Base-by-base conservation (phyloP, 257 asterid species). In the Mentha longifolia region DNA sequence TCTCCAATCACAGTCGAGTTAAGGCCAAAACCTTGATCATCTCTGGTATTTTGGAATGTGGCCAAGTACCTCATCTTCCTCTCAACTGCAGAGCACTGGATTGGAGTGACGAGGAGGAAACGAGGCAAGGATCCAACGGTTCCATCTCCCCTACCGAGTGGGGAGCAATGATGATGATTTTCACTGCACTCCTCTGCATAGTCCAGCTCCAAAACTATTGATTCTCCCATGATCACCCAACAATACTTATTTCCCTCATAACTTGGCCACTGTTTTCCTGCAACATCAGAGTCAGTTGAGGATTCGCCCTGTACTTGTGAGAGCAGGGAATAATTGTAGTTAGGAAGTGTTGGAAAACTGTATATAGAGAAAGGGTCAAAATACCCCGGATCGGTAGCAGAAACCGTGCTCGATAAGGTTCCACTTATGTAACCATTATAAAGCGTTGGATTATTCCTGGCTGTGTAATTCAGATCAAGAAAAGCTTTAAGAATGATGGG, bases 301-400 rank as follows among this genome's bases (percentile, higher is more conserved):
- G n/a, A n/a, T 6, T 3, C n/a, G 37, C 2, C 7, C 4, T 39
- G 51, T 3, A 52, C 37, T 66, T 55, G 49, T 1, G 76, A 45
- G 67, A 70, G 81, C 79, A 83, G 19, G 0, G 90, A 80, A 70
- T 78, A 87, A 5, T 25, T 76, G 64, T 91, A 91, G 50, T 78
- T 30, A 16, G 54, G 2, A 50, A 76, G 10, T 3, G 0, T 0
- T 0, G 87, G 88, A 33, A 88, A 80, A 14, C 75, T 65, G 58
- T 75, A 80, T 6, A 91, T 64, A 12, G 71, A 74, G 58, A 88
- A 64, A 2, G 86, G 84, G 16, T 85, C 88, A 28, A 90, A 88
- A 45, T 82, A 83, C 8, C 55, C 77, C 0, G 76, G 57, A 50
- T 80, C 79, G 37, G 46, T 55, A 5, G 31, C 51, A 20, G 79